These are phyloP conservation scores for Onygena corvina DNA, from an alignment of 2,329 filamentous ascomycete species.

Conservation along the genomic window DNA sequence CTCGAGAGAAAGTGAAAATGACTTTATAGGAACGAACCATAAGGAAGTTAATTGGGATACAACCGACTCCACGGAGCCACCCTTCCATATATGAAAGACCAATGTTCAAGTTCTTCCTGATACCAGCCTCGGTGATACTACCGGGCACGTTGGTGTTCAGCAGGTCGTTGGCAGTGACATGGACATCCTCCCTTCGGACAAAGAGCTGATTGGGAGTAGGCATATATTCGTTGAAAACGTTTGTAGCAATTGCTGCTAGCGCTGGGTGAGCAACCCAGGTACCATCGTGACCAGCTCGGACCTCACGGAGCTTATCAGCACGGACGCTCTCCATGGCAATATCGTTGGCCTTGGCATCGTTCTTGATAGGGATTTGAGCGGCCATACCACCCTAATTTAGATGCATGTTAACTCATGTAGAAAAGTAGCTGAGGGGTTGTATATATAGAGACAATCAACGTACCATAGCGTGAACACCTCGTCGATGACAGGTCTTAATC, in stretches of 20 bases:
- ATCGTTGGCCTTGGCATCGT: conserved; percentile 80
- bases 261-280: conserved; percentile 98
- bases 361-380: conserved; percentile 97
- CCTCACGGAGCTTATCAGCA: conserved; percentile 92
- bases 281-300: conserved; percentile 85
- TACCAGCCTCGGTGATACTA: conserved; percentile 80
- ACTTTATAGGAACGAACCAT: conserved; percentile 48
- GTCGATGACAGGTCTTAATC: conserved; percentile 94
- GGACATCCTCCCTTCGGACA: conserved; percentile 76
- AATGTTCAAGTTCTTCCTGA: conserved; percentile 95
- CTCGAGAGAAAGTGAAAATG: neutral
- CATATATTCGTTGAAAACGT: conserved; percentile 98
- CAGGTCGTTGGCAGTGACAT: conserved; percentile 75
- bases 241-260: conserved; percentile 72
- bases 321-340: conserved; percentile 86
- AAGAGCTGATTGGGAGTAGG: conserved; percentile 95
- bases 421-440: neutral
- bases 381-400: conserved; percentile 65
- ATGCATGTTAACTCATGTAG: neutral
- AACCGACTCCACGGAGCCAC: conserved; percentile 88
- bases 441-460: conserved; percentile 9
- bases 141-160: conserved; percentile 98
- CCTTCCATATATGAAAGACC: conserved; percentile 97
- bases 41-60: conserved; percentile 92
- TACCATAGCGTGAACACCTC: conserved; percentile 93